These are phyloP conservation scores for Triticum aestivum DNA, from an alignment of 176 grass and related monocot genomes.

Conservation along the genomic window DNA sequence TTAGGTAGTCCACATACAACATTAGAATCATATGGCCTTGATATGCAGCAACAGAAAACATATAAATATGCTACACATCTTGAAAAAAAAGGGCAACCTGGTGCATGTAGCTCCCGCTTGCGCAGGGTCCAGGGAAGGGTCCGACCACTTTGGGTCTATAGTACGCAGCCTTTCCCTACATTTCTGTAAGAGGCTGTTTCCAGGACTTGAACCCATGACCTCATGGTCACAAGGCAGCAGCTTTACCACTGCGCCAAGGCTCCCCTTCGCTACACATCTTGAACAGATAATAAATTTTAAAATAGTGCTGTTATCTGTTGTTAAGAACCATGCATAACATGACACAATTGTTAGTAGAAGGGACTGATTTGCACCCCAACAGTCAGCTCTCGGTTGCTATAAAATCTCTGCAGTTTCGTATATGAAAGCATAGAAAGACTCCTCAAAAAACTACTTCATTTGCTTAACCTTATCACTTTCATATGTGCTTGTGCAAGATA, in stretches of 20 bases:
- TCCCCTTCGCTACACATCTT: not conserved
- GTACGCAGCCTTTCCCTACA: too few species aligned
- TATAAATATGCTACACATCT: not conserved
- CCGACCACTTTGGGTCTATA: too few species aligned
- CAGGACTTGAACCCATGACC: too few species aligned
- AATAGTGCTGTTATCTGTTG: not conserved
- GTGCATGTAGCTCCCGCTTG: too few species aligned
- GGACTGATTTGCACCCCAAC: not conserved
- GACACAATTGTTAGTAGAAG: constrained; percentile 1
- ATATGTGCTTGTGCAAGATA: not conserved
- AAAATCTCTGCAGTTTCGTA: not conserved
- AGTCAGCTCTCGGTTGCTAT: not conserved
- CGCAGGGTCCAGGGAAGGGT: too few species aligned
- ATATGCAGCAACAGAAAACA: not conserved
- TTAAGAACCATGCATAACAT: not conserved
- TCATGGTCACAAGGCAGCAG: too few species aligned
- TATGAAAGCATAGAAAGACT: not conserved
- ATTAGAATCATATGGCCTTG: constrained; percentile 1
- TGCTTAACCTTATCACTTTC: not conserved
- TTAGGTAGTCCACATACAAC: constrained; percentile 8
- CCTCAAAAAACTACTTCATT: constrained; percentile 1
- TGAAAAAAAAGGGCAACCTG: not conserved
- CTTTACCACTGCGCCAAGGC: too few species aligned
- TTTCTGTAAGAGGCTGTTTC: too few species aligned
- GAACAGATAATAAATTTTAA: not conserved